Evolutionary conservation across 192 early-diverging fungal species (phyloP).

Genomic region (Kappamyces sp.): DNA sequence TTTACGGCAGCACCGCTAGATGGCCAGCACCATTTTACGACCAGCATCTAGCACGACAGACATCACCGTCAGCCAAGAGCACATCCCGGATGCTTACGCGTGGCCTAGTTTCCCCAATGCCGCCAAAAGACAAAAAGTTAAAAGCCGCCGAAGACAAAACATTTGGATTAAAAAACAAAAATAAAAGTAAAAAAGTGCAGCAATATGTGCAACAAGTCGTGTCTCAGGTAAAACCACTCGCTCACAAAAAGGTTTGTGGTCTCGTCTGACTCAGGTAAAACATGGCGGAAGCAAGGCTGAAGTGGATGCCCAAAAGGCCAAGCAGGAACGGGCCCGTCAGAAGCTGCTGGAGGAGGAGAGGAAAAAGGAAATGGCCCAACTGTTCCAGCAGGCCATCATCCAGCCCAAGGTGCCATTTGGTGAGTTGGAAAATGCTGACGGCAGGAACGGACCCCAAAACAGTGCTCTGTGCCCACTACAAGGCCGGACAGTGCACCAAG

Average conservation of each 20-base stretch:
- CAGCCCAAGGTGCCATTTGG: conserved; percentile 96
- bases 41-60: too few relatives aligned
- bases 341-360: conserved; percentile 80
- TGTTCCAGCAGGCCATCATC: conserved; percentile 83
- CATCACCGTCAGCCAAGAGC: too few relatives aligned
- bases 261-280: conserved; percentile 11
- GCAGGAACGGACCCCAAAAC: conserved; percentile 89
- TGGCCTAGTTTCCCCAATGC: conserved; percentile 44
- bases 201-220: conserved; percentile 90
- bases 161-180: conserved; percentile 98
- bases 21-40: too few relatives aligned
- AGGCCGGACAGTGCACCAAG: conserved; percentile 85
- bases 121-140: conserved; percentile 74
- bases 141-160: conserved; percentile 93
- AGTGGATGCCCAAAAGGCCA: conserved; percentile 61
- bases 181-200: conserved; percentile 85
- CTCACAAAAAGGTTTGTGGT: conserved; percentile 14
- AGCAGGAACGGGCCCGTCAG: conserved; percentile 51
- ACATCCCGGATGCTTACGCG: too few relatives aligned
- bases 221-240: conserved; percentile 59
- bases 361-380: conserved; percentile 81
- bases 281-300: conserved; percentile 50
- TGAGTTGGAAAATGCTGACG: conserved; percentile 13
- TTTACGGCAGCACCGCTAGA: too few relatives aligned
- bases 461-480: conserved; percentile 88